Conservation (phyloP, 306 rosid species). For the Carpinus fangiana region DNA sequence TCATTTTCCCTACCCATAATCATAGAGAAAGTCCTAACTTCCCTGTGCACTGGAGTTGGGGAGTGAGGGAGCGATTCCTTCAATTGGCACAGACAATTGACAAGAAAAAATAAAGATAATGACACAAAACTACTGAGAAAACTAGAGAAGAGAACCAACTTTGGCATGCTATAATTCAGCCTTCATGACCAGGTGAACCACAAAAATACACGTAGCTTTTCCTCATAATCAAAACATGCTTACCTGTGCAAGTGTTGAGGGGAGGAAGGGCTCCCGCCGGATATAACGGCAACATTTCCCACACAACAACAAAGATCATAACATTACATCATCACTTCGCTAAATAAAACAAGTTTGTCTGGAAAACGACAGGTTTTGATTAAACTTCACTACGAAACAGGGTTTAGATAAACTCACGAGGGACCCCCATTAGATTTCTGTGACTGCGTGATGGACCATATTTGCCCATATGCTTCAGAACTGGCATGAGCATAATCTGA, state of each 20-base stretch:
- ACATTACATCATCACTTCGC: conserved; percentile 24
- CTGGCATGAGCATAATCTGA: conserved; percentile 58
- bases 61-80: too few species aligned
- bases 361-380: conserved; percentile 26
- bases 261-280: conserved; percentile 11
- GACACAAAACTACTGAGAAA: too few species aligned
- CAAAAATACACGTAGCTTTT: background rate
- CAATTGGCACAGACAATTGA: too few species aligned
- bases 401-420: conserved; percentile 27
- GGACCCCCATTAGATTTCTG: conserved; percentile 32
- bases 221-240: background rate
- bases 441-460: conserved; percentile 43
- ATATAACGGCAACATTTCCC: conserved; percentile 39
- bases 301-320: conserved; percentile 33
- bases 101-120: too few species aligned
- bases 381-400: conserved; percentile 14
- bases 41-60: too few species aligned
- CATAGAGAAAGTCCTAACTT: too few species aligned
- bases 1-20: too few species aligned
- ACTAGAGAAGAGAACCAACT: too few species aligned
- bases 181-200: too few species aligned
- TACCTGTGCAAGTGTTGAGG: background rate
- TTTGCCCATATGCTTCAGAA: conserved; percentile 56
- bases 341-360: conserved; percentile 28
- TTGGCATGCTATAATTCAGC: too few species aligned